These are phyloP conservation scores for Neurospora sp. DNA, from an alignment of 495 filamentous ascomycete genomes.

Conservation along the genomic window DNA sequence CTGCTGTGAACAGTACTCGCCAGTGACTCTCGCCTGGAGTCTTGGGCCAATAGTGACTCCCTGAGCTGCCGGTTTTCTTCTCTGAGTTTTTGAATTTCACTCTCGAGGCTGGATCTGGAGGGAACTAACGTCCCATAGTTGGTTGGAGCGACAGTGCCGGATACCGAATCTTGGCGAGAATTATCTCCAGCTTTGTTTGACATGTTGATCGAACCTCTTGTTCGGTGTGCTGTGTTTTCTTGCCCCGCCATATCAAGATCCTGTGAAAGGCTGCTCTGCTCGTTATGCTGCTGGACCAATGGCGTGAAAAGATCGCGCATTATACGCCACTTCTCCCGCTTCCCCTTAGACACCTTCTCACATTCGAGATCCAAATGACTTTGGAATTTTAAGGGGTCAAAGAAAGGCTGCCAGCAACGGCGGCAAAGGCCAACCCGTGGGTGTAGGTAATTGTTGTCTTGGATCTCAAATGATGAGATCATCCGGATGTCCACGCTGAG, in stretches of 20 bases:
- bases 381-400: conserved; percentile 12
- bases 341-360: conserved; percentile 23
- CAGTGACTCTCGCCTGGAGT: not conserved
- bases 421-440: conserved; percentile 21
- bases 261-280: not conserved
- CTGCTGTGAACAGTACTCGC: not conserved
- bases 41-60: not conserved
- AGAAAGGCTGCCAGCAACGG: conserved; percentile 19
- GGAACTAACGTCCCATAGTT: not conserved
- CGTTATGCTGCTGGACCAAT: conserved; percentile 1
- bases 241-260: not conserved
- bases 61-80: not conserved
- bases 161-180: not conserved
- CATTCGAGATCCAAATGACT: conserved; percentile 13
- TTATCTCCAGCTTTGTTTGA: not conserved
- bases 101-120: not conserved
- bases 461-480: conserved; percentile 23
- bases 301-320: conserved; percentile 21
- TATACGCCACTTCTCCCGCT: conserved; percentile 25
- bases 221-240: not conserved
- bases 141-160: not conserved
- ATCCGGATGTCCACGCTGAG: conserved; percentile 15
- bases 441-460: conserved; percentile 14
- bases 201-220: not conserved
- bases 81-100: not conserved